A percentile compares a stretch with the other conserved stretches of the same genome.
phyloP scores from a whole-genome alignment of 306 rosid species.

The Vicia sativa region DNA sequence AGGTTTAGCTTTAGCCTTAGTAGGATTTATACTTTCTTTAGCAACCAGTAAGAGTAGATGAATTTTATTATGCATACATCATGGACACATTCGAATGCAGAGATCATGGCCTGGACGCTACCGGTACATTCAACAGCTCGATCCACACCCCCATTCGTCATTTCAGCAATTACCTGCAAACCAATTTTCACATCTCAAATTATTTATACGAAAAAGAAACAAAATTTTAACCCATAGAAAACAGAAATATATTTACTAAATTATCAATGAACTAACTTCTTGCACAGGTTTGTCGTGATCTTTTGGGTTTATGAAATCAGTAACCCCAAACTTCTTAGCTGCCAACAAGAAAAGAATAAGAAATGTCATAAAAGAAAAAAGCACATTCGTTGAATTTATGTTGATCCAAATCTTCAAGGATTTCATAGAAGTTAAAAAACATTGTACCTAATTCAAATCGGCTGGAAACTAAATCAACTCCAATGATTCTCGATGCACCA shows the following conservation, averaged over 20 bases:
- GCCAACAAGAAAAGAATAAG: conserved; percentile 27
- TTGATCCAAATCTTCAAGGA: background rate
- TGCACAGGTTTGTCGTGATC: conserved; percentile 86
- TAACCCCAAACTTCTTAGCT: conserved; percentile 93
- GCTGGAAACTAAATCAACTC: conserved; percentile 74
- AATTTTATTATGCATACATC: background rate
- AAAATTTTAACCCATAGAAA: too few species aligned
- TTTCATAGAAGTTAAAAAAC: conserved; percentile 11
- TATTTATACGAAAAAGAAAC: background rate
- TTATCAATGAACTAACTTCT: conserved; percentile 46
- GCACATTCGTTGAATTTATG: background rate
- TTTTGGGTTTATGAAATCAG: conserved; percentile 88
- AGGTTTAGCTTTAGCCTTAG: too few species aligned
- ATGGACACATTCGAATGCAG: too few species aligned
- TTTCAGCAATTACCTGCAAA: conserved; percentile 61
- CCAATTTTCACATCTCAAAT: conserved; percentile 27
- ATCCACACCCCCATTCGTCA: conserved; percentile 60
- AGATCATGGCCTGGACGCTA: too few species aligned
- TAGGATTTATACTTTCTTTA: background rate
- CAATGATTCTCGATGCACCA: conserved; percentile 84
- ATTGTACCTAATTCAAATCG: conserved; percentile 73
- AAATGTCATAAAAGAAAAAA: conserved; percentile 13
- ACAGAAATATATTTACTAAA: background rate
- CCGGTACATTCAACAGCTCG: too few species aligned
- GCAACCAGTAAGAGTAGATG: background rate